Evolutionary conservation across 257 asterid species (phyloP).

Genomic region (Cinchona pubescens): DNA sequence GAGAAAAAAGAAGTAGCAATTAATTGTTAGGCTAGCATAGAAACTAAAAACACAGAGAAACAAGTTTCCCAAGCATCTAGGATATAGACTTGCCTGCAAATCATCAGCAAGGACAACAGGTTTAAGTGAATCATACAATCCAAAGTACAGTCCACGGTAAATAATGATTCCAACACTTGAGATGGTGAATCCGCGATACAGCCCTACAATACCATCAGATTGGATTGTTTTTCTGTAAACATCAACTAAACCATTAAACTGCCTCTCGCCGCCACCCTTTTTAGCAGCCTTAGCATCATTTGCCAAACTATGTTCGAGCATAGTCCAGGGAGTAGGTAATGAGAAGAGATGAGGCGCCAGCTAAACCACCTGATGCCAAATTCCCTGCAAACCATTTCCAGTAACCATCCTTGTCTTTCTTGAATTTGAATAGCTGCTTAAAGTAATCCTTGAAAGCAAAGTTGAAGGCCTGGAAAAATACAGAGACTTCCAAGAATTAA

Average conservation of each 20-base stretch:
- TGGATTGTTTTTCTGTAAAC: slow-evolving; percentile 64
- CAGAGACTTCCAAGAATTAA: slow-evolving; percentile 12
- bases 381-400: slow-evolving; percentile 83
- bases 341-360: slow-evolving; percentile 67
- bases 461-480: slow-evolving; percentile 59
- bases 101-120: slow-evolving; percentile 54
- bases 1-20: background rate
- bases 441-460: slow-evolving; percentile 79
- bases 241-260: slow-evolving; percentile 69
- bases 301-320: slow-evolving; percentile 73
- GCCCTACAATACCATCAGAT: slow-evolving; percentile 67
- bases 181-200: slow-evolving; percentile 70
- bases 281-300: slow-evolving; percentile 65
- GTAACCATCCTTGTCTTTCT: slow-evolving; percentile 66
- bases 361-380: slow-evolving; percentile 74
- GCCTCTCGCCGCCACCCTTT: slow-evolving; percentile 74
- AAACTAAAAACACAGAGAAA: background rate
- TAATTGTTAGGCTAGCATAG: background rate
- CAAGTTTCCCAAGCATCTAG: slow-evolving; percentile 4
- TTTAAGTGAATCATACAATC: slow-evolving; percentile 77
- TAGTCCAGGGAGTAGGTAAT: slow-evolving; percentile 67
- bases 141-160: slow-evolving; percentile 84
- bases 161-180: slow-evolving; percentile 72
- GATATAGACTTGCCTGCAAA: slow-evolving; percentile 46
- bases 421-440: slow-evolving; percentile 64